Conservation (phyloP, 2,329 filamentous ascomycete genomes). For the Diaporthe citri region DNA sequence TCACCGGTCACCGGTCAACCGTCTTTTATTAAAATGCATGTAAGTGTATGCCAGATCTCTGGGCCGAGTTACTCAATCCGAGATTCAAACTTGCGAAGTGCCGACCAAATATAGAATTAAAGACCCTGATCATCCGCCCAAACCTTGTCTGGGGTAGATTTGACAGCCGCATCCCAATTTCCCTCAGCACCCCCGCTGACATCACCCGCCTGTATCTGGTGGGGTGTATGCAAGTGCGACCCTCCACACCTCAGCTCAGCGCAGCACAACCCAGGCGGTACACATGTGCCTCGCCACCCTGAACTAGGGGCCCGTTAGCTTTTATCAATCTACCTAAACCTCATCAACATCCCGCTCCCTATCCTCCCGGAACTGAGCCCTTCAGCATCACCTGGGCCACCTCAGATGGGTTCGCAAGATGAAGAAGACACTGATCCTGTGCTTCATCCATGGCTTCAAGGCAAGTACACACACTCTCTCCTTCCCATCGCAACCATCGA, state of each 20-base stretch:
- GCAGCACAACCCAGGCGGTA: neutral
- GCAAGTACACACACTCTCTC: constrained; percentile 50
- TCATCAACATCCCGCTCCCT: neutral
- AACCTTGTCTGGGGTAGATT: constrained; percentile 30
- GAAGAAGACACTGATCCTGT: constrained; percentile 84
- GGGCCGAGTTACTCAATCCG: neutral
- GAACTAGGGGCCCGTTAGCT: neutral
- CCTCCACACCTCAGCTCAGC: constrained; percentile 24
- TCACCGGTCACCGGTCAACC: neutral
- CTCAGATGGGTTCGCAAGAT: constrained; percentile 59
- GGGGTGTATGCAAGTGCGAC: constrained; percentile 23
- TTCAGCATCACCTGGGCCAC: constrained; percentile 6
- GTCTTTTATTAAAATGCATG: neutral
- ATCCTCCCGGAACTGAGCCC: neutral
- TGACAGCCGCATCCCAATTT: constrained; percentile 28
- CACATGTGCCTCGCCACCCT: neutral
- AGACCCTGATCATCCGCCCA: constrained; percentile 28
- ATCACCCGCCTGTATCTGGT: constrained; percentile 26
- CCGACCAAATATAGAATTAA: constrained; percentile 1
- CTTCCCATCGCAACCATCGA: neutral
- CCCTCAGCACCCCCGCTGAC: constrained; percentile 28
- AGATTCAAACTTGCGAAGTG: neutral
- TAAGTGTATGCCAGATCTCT: neutral
- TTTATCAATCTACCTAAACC: constrained; percentile 13
- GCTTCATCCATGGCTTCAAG: constrained; percentile 93